Conservation (phyloP, 306 rosid genomes). For the Castanopsis chinensis region DNA sequence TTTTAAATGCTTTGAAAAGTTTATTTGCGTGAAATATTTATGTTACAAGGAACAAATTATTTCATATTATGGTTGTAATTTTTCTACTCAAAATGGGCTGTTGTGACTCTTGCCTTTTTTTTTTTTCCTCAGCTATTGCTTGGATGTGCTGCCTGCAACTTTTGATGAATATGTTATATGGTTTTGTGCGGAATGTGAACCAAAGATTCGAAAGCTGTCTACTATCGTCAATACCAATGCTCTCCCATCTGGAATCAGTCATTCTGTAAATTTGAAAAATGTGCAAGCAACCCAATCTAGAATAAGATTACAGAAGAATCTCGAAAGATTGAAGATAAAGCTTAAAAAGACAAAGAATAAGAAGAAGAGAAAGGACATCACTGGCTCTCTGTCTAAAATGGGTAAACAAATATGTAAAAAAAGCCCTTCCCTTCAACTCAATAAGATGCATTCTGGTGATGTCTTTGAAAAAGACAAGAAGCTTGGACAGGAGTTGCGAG, state of each 20-base stretch:
- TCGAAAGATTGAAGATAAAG: conserved; percentile 6
- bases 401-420: conserved; percentile 1
- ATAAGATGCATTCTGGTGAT: conserved; percentile 20
- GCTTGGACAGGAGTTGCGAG: conserved; percentile 7
- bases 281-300: conserved; percentile 4
- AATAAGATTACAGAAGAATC: conserved; percentile 4
- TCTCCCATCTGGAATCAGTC: conserved; percentile 3
- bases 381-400: conserved; percentile 14
- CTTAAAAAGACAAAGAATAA: conserved; percentile 1
- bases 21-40: neutral
- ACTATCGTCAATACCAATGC: conserved; percentile 10
- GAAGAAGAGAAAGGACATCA: conserved; percentile 1
- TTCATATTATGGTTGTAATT: neutral
- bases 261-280: conserved; percentile 3
- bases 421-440: conserved; percentile 16
- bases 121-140: conserved; percentile 51
- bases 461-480: conserved; percentile 9
- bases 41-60: neutral
- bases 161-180: conserved; percentile 42
- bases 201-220: conserved; percentile 19
- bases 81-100: neutral
- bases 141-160: conserved; percentile 34
- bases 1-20: neutral
- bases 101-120: neutral
- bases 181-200: conserved; percentile 76